Conservation (phyloP, 257 asterid species). For the Primulina huaijiensis region DNA sequence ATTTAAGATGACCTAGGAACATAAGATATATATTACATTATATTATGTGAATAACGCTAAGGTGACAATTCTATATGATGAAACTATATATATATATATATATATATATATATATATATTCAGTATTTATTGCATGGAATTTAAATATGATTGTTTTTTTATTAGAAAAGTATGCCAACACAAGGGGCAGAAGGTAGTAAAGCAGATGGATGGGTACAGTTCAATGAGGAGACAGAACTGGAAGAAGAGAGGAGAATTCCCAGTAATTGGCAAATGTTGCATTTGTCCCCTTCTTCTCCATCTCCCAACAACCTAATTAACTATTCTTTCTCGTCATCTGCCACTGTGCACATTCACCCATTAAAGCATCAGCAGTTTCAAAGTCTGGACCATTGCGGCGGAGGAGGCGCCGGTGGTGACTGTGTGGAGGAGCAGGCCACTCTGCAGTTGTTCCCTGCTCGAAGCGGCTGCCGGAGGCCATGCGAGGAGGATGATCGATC, state of each 20-base stretch:
- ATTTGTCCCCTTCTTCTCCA: conserved; percentile 44
- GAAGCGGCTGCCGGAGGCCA: not conserved
- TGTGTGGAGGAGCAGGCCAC: not conserved
- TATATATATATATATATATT: too few species aligned
- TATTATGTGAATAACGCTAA: too few species aligned
- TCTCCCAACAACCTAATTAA: conserved; percentile 34
- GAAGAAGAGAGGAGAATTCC: conserved; percentile 64
- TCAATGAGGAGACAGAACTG: conserved; percentile 45
- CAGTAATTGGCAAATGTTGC: conserved; percentile 68
- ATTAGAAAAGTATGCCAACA: conserved; percentile 54
- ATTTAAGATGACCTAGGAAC: too few species aligned
- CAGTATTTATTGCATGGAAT: not conserved
- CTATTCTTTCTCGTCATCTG: conserved; percentile 12
- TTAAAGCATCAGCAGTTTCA: not conserved
- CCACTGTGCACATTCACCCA: not conserved
- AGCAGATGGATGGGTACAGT: conserved; percentile 73
- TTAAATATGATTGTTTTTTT: conserved; percentile 17
- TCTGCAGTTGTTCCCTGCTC: not conserved
- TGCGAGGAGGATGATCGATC: conserved; percentile 28
- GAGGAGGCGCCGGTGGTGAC: not conserved
- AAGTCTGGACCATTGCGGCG: not conserved
- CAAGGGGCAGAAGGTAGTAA: conserved; percentile 47
- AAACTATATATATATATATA: too few species aligned
- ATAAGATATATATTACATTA: too few species aligned
- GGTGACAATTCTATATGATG: too few species aligned